Evolutionary conservation across 2,329 filamentous ascomycete species (phyloP).

Genomic region (Fusarium nanum): DNA sequence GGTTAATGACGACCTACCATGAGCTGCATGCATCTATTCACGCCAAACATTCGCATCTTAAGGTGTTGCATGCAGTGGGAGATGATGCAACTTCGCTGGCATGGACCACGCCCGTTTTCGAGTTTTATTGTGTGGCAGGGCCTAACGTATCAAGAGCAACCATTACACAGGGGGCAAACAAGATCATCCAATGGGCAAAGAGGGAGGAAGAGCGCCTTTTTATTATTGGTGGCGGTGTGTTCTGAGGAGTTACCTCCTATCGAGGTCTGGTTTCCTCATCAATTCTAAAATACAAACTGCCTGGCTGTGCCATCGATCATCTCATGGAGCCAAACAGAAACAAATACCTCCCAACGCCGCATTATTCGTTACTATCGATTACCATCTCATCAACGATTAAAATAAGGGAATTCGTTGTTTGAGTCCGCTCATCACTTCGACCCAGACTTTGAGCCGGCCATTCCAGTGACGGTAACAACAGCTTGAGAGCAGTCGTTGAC

Average conservation of each 20-base stretch:
- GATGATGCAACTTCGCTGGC: conserved; percentile 83
- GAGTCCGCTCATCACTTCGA: conserved; percentile 20
- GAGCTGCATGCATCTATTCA: conserved; percentile 88
- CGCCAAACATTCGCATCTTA: conserved; percentile 83
- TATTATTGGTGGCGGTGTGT: conserved; percentile 96
- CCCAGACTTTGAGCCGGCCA: conserved; percentile 26
- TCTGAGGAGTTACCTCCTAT: conserved; percentile 54
- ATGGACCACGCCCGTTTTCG: conserved; percentile 91
- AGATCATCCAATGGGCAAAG: conserved; percentile 90
- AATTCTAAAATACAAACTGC: conserved; percentile 37
- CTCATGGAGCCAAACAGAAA: conserved; percentile 27
- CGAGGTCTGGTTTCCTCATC: conserved; percentile 36
- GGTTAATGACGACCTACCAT: conserved; percentile 86
- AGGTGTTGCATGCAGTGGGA: conserved; percentile 83
- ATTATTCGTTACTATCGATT: conserved; percentile 40
- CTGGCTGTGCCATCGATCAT: conserved; percentile 31
- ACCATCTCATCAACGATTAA: conserved; percentile 24
- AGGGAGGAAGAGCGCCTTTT: conserved; percentile 94
- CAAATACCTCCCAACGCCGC: conserved; percentile 42
- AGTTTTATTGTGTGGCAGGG: conserved; percentile 94
- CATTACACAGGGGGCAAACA: conserved; percentile 87
- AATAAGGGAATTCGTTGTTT: conserved; percentile 3
- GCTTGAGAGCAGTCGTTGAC: conserved; percentile 21
- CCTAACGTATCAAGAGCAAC: conserved; percentile 72
- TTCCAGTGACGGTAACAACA: conserved; percentile 29